Conservation (phyloP, 2,329 filamentous ascomycete genomes). For the Ampelomyces quisqualis region DNA sequence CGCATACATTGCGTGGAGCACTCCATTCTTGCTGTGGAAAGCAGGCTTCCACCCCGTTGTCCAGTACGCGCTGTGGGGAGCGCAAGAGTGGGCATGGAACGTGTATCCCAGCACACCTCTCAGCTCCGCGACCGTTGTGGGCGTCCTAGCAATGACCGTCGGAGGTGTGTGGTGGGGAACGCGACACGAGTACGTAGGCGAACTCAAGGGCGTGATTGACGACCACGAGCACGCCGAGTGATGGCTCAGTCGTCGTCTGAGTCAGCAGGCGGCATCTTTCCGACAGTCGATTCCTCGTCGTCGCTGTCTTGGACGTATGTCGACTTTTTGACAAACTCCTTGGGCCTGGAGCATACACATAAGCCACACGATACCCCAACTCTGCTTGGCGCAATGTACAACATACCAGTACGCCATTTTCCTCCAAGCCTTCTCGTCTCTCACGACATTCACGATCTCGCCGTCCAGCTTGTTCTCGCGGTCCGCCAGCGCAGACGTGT, state of each 20-base stretch:
- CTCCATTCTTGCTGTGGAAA: constrained; percentile 83
- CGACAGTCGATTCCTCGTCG: constrained; percentile 75
- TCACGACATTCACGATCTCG: constrained; percentile 89
- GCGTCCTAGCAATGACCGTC: constrained; percentile 67
- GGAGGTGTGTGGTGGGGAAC: constrained; percentile 62
- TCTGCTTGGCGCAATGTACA: too few relatives aligned
- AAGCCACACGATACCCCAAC: constrained; percentile 14
- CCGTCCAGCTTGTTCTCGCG: constrained; percentile 77
- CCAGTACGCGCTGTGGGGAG: constrained; percentile 68
- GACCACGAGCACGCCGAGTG: constrained; percentile 39
- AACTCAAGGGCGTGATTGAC: constrained; percentile 29
- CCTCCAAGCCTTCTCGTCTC: constrained; percentile 88
- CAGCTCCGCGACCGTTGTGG: constrained; percentile 69
- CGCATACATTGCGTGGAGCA: constrained; percentile 85
- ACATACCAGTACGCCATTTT: constrained; percentile 78
- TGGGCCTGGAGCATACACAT: constrained; percentile 62
- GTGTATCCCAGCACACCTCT: constrained; percentile 76
- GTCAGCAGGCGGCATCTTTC: constrained; percentile 80
- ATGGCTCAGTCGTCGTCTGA: constrained; percentile 63
- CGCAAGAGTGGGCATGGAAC: constrained; percentile 93
- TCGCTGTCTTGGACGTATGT: constrained; percentile 64
- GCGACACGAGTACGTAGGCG: constrained; percentile 46
- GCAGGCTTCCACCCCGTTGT: constrained; percentile 67
- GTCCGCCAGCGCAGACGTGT: constrained; percentile 65
- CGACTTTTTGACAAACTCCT: constrained; percentile 69